Percentiles rank a stretch among this genome's conserved stretches.
These are phyloP conservation scores for Carallia pectinifolia DNA, from an alignment of 345 rosid species.

Conservation along the genomic window DNA sequence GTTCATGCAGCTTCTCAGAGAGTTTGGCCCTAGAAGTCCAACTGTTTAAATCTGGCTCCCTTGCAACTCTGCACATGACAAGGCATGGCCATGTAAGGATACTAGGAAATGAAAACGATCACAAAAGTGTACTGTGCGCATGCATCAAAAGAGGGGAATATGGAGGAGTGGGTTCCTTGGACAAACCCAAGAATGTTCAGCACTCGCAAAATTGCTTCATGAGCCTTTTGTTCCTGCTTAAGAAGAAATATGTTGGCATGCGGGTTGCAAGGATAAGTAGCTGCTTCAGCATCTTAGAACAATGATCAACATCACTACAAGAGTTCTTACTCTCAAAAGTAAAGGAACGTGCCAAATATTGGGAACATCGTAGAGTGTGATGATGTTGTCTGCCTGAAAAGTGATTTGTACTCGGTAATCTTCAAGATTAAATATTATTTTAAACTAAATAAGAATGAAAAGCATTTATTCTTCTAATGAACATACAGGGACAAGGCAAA, in stretches of 20 bases:
- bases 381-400: constrained; percentile 64
- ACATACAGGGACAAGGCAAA: constrained; percentile 85
- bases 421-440: not conserved
- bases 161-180: constrained; percentile 10
- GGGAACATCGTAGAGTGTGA: constrained; percentile 88
- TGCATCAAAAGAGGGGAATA: not conserved
- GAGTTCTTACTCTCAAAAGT: constrained; percentile 67
- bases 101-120: not conserved
- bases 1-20: constrained; percentile 63
- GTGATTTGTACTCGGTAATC: constrained; percentile 8
- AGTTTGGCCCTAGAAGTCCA: constrained; percentile 73
- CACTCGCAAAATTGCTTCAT: constrained; percentile 74
- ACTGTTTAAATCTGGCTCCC: constrained; percentile 63
- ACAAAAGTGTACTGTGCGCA: not conserved
- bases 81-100: not conserved
- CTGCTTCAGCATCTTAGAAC: not conserved
- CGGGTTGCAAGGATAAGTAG: constrained; percentile 3
- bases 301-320: not conserved
- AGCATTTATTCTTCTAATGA: not conserved
- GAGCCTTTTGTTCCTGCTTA: constrained; percentile 90
- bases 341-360: constrained; percentile 98
- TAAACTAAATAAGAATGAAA: too few species aligned
- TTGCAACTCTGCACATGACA: constrained; percentile 43
- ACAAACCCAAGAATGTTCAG: constrained; percentile 72
- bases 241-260: constrained; percentile 8